Percentiles rank a stretch among this genome's conserved stretches.
These are phyloP conservation scores for Amanita phalloides DNA, from an alignment of 768 basidiomycete species.

Conservation along the genomic window DNA sequence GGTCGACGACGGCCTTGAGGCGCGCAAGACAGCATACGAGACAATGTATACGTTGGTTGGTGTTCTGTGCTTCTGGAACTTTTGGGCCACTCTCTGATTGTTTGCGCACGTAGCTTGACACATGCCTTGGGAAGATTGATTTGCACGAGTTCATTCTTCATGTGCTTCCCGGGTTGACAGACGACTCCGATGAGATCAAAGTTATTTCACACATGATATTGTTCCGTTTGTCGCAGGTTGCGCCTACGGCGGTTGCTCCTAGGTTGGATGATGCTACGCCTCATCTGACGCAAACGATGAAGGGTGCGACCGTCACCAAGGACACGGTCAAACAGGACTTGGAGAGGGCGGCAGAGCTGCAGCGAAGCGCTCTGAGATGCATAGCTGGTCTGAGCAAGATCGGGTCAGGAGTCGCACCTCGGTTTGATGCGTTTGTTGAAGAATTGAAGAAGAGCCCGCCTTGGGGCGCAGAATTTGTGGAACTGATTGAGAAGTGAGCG, in stretches of 20 bases:
- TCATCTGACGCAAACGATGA: slow-evolving; percentile 80
- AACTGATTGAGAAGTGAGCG: slow-evolving; percentile 25
- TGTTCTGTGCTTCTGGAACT: slow-evolving; percentile 1
- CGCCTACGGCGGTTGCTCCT: slow-evolving; percentile 74
- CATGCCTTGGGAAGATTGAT: slow-evolving; percentile 82
- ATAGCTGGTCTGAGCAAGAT: slow-evolving; percentile 82
- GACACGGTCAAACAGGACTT: slow-evolving; percentile 94
- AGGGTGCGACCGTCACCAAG: slow-evolving; percentile 80
- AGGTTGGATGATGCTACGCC: slow-evolving; percentile 80
- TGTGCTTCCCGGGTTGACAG: slow-evolving; percentile 73
- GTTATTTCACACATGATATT: slow-evolving; percentile 94
- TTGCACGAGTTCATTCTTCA: slow-evolving; percentile 74
- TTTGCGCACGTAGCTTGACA: slow-evolving; percentile 58
- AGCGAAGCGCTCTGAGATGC: slow-evolving; percentile 81
- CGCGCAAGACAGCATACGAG: slow-evolving; percentile 95
- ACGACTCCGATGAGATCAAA: slow-evolving; percentile 95
- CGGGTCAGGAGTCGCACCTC: slow-evolving; percentile 46
- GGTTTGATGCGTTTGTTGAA: slow-evolving; percentile 76
- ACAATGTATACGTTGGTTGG: slow-evolving; percentile 90
- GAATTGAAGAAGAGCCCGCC: slow-evolving; percentile 53
- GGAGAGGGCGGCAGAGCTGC: slow-evolving; percentile 81
- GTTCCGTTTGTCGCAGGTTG: slow-evolving; percentile 80
- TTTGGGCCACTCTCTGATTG: not conserved
- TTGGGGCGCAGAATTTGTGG: slow-evolving; percentile 65
- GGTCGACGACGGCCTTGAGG: slow-evolving; percentile 93